A percentile compares a stretch with the other conserved stretches of the same genome.
Evolutionary conservation across 208 protist genomes (phyloP).

Genomic region (Trypanosomatidae sp.): DNA sequence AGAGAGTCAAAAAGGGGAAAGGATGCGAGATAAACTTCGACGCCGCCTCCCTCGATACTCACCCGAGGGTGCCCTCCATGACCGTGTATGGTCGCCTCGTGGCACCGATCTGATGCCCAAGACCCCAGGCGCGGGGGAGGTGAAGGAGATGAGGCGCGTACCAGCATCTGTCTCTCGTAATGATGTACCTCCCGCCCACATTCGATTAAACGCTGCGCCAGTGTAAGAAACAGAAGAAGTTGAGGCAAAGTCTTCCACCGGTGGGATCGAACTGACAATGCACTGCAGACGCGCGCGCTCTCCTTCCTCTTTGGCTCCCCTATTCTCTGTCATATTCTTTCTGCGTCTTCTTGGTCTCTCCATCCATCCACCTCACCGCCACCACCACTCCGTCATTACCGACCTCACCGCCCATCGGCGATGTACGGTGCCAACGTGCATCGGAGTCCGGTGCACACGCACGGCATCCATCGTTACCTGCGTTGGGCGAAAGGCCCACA

Average conservation of each 20-base stretch:
- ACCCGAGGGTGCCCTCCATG: not conserved
- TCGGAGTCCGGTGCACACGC: not conserved
- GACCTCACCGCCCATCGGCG: no score
- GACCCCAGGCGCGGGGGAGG: not conserved
- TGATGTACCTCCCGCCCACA: not conserved
- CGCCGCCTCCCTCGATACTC: not conserved
- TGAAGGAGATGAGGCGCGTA: not conserved
- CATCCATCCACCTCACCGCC: not conserved
- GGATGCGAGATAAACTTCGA: not conserved
- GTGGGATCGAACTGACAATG: not conserved
- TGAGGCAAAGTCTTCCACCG: not conserved
- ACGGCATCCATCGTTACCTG: not conserved
- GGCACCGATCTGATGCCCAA: not conserved
- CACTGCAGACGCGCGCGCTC: not conserved
- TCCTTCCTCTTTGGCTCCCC: not conserved
- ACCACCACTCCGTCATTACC: not conserved
- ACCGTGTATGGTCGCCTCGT: not conserved
- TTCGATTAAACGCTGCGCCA: not conserved
- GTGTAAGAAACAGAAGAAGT: not conserved
- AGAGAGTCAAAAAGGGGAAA: not conserved
- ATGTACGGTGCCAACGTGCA: not conserved
- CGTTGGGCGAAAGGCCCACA: not conserved
- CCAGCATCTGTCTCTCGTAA: not conserved
- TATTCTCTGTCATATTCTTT: not conserved
- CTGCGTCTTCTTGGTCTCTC: not conserved